Percentiles rank a stretch among this genome's conserved stretches.
phyloP scores from a whole-genome alignment of 495 filamentous ascomycete genomes.

The Penicillium egyptiacum region DNA sequence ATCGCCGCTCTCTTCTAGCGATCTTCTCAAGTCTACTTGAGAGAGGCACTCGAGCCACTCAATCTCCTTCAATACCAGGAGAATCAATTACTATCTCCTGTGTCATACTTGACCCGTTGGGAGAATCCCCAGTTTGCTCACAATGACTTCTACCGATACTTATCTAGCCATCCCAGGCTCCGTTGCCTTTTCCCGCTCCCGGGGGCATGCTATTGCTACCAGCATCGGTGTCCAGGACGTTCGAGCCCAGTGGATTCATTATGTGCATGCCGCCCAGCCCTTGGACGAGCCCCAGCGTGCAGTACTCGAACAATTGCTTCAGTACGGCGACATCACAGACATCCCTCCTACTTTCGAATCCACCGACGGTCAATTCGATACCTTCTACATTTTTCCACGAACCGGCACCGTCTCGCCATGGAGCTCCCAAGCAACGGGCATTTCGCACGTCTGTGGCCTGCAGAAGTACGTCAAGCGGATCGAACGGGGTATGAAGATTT shows the following conservation, averaged over 20 bases:
- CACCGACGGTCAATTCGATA: conserved; percentile 44
- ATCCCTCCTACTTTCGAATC: conserved; percentile 44
- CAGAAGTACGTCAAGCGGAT: conserved; percentile 72
- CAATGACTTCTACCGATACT: conserved; percentile 39
- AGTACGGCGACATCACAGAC: conserved; percentile 59
- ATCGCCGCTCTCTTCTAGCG: conserved; percentile 27
- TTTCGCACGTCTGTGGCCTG: conserved; percentile 88
- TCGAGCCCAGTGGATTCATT: conserved; percentile 66
- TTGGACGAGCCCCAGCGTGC: conserved; percentile 44
- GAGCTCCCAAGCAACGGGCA: conserved; percentile 94
- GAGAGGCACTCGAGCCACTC: conserved; percentile 31
- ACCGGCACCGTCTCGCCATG: conserved; percentile 88
- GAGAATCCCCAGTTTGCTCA: conserved; percentile 18
- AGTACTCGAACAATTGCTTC: conserved; percentile 59
- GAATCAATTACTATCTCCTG: conserved; percentile 18
- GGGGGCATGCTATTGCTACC: conserved; percentile 48
- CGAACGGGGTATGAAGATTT: conserved; percentile 80
- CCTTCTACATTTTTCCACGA: conserved; percentile 74
- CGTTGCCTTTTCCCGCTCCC: conserved; percentile 55
- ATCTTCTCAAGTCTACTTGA: conserved; percentile 32
- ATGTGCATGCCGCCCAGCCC: conserved; percentile 48
- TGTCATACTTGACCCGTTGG: conserved; percentile 14
- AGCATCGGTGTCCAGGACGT: conserved; percentile 57
- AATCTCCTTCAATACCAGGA: conserved; percentile 25
- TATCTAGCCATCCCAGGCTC: conserved; percentile 54